Percentiles rank a stretch among this genome's conserved stretches.
Evolutionary conservation across 768 basidiomycete species (phyloP).

Genomic region (Mycena venus): DNA sequence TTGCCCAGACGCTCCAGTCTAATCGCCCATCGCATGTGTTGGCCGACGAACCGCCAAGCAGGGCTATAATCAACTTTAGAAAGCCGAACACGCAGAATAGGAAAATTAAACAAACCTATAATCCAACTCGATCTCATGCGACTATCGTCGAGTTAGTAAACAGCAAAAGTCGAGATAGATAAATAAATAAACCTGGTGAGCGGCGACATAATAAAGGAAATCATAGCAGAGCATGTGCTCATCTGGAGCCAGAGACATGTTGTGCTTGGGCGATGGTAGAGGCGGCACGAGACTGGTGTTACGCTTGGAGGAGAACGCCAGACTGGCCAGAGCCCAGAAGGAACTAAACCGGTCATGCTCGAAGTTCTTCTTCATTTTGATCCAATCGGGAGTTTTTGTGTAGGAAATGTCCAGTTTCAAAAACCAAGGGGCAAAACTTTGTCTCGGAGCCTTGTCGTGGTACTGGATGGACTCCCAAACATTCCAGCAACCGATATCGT

Average conservation of each 20-base stretch:
- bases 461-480: constrained; percentile 28
- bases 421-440: constrained; percentile 26
- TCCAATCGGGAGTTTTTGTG: constrained; percentile 37
- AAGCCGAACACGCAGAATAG: not conserved
- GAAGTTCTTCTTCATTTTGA: constrained; percentile 33
- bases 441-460: constrained; percentile 29
- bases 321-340: constrained; percentile 38
- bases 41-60: constrained; percentile 49
- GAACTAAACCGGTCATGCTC: constrained; percentile 35
- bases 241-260: constrained; percentile 36
- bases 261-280: constrained; percentile 17
- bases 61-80: constrained; percentile 34
- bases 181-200: constrained; percentile 33
- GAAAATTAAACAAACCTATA: constrained; percentile 32
- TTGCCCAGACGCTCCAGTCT: constrained; percentile 39
- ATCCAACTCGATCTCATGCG: constrained; percentile 46
- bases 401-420: constrained; percentile 41
- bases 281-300: constrained; percentile 29
- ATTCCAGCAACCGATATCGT: constrained; percentile 52
- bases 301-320: constrained; percentile 34
- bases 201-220: constrained; percentile 39
- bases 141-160: constrained; percentile 20
- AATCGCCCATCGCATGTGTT: constrained; percentile 46
- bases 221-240: constrained; percentile 40
- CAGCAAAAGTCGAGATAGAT: not conserved